These are phyloP conservation scores for Aphanomyces astaci DNA, from an alignment of 352 stramenopile species.

Conservation along the genomic window DNA sequence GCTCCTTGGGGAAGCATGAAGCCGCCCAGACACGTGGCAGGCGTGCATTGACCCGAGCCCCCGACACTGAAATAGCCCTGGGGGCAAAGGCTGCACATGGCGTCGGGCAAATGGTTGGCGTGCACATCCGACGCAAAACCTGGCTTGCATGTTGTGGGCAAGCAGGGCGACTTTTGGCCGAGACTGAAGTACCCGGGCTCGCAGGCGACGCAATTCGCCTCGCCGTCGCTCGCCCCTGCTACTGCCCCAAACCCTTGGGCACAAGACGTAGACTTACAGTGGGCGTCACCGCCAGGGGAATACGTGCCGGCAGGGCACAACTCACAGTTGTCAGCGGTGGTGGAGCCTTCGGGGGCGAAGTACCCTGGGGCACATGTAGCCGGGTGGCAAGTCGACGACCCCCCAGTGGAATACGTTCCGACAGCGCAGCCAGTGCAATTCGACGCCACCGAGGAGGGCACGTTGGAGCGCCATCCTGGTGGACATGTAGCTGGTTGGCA, in stretches of 20 bases:
- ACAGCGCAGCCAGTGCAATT: constrained; percentile 34
- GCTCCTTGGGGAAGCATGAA: background rate
- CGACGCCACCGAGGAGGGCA: constrained; percentile 29
- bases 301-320: constrained; percentile 30
- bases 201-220: background rate
- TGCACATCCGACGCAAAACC: background rate
- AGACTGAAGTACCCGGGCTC: background rate
- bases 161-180: background rate
- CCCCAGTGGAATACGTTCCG: constrained; percentile 32
- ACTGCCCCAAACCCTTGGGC: constrained; percentile 3
- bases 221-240: background rate
- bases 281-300: constrained; percentile 27
- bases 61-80: constrained; percentile 11
- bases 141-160: background rate
- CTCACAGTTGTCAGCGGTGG: constrained; percentile 30
- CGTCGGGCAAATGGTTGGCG: background rate
- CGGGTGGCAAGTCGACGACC: constrained; percentile 24
- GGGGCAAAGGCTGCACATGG: background rate
- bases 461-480: constrained; percentile 27
- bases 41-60: background rate
- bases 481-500: constrained; percentile 33
- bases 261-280: background rate
- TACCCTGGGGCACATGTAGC: constrained; percentile 28
- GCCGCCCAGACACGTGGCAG: background rate
- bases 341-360: constrained; percentile 30